These are phyloP conservation scores for Taphrina wiesneri DNA, from an alignment of 1,139 yeast genomes.

Conservation along the genomic window DNA sequence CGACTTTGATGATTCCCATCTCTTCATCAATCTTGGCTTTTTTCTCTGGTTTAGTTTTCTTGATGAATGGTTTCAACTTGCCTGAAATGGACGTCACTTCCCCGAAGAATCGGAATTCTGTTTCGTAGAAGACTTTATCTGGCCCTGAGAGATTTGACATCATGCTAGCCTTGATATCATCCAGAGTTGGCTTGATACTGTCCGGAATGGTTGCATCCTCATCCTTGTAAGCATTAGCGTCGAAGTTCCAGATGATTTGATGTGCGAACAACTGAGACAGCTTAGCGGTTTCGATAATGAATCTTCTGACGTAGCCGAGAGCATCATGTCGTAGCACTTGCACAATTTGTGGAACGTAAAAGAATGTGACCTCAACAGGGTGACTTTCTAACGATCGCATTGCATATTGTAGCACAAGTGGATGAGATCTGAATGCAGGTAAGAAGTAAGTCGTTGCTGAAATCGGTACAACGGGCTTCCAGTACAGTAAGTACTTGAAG, in stretches of 20 bases:
- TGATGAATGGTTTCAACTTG: conserved; percentile 87
- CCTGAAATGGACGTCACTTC: conserved; percentile 94
- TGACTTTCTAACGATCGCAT: conserved; percentile 87
- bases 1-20: conserved; percentile 75
- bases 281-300: conserved; percentile 87
- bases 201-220: conserved; percentile 81
- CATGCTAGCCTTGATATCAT: conserved; percentile 70
- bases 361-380: conserved; percentile 85
- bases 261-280: conserved; percentile 91
- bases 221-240: conserved; percentile 88
- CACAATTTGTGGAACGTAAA: conserved; percentile 97
- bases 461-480: conserved; percentile 79
- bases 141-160: conserved; percentile 58
- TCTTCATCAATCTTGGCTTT: conserved; percentile 95
- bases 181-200: conserved; percentile 77
- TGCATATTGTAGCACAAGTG: conserved; percentile 76
- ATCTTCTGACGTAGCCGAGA: conserved; percentile 81
- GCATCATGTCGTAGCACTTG: conserved; percentile 82
- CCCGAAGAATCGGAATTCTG: conserved; percentile 84
- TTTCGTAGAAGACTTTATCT: conserved; percentile 69
- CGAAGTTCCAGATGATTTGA: conserved; percentile 97
- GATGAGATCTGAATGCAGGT: conserved; percentile 69
- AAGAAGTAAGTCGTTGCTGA: conserved; percentile 82
- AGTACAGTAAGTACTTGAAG: conserved; percentile 54
- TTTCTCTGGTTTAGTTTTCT: conserved; percentile 93